Percentiles rank a stretch among this genome's conserved stretches.
These are phyloP conservation scores for Botrytis porri DNA, from an alignment of 2,329 filamentous ascomycete genomes.

Conservation along the genomic window DNA sequence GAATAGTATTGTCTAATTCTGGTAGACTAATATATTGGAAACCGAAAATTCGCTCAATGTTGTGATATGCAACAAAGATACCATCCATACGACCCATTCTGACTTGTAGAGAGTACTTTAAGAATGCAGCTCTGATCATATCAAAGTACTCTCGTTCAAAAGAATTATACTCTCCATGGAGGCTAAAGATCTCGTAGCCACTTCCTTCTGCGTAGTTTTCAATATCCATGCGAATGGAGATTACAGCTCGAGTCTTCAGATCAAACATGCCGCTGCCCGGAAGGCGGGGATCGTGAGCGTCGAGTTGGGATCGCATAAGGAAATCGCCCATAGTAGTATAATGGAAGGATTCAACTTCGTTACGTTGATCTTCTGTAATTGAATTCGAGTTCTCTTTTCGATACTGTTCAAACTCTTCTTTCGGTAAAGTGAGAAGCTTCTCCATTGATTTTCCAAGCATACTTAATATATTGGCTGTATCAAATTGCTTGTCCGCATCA, in stretches of 20 bases:
- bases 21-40: conserved; percentile 88
- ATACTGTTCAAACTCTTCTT: conserved; percentile 82
- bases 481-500: conserved; percentile 91
- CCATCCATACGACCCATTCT: conserved; percentile 98
- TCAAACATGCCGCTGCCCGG: conserved; percentile 95
- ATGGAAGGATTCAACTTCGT: conserved; percentile 75
- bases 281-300: conserved; percentile 80
- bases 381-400: conserved; percentile 64
- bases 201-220: conserved; percentile 67
- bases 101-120: conserved; percentile 96
- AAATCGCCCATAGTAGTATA: conserved; percentile 86
- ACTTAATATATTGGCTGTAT: conserved; percentile 79
- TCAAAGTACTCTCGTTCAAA: conserved; percentile 96
- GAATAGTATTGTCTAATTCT: conserved; percentile 89
- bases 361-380: conserved; percentile 68
- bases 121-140: conserved; percentile 89
- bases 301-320: conserved; percentile 90
- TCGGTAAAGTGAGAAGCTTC: conserved; percentile 82
- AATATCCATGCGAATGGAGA: conserved; percentile 87
- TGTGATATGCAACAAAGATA: conserved; percentile 96
- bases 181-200: conserved; percentile 80
- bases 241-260: conserved; percentile 88
- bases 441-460: conserved; percentile 96
- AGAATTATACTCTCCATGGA: conserved; percentile 79
- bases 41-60: conserved; percentile 90